Conservation (phyloP, 2,329 filamentous ascomycete genomes). For the Neodidymelliopsis sp. region DNA sequence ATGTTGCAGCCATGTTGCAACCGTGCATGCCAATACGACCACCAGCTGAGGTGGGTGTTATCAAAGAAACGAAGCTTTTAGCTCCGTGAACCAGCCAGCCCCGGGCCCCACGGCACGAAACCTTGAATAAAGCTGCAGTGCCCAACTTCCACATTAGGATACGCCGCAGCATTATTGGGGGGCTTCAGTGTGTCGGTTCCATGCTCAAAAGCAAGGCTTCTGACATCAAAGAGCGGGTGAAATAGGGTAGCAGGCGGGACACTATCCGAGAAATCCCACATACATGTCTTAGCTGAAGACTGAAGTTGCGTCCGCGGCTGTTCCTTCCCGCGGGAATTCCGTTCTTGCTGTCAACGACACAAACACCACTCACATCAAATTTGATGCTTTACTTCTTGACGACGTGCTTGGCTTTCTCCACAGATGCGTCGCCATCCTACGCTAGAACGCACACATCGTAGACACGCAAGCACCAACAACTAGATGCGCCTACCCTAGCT, state of each 20-base stretch:
- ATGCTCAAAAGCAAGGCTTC: constrained; percentile 4
- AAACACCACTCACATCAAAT: neutral
- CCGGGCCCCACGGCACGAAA: constrained; percentile 7
- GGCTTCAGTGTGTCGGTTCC: constrained; percentile 5
- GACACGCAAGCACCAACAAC: no score
- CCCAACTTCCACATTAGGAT: constrained; percentile 13
- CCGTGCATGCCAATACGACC: neutral
- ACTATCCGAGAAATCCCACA: neutral
- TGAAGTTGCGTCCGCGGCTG: constrained; percentile 9
- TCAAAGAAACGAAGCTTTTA: constrained; percentile 10
- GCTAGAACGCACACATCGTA: no score
- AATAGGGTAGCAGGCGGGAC: constrained; percentile 11
- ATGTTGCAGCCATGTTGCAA: no score
- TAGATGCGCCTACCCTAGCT: no score
- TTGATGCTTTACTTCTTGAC: neutral
- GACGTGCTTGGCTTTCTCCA: no score
- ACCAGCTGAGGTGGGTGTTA: constrained; percentile 5
- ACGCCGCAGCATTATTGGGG: constrained; percentile 4
- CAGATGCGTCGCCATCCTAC: no score
- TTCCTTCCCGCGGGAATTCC: constrained; percentile 13
- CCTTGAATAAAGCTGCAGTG: constrained; percentile 14
- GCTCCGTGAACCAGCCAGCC: constrained; percentile 15
- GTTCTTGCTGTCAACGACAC: neutral
- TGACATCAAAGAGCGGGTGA: constrained; percentile 12
- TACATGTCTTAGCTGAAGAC: neutral